These are phyloP conservation scores for Neofusicoccum sp. DNA, from an alignment of 2,329 filamentous ascomycete species.

Conservation along the genomic window DNA sequence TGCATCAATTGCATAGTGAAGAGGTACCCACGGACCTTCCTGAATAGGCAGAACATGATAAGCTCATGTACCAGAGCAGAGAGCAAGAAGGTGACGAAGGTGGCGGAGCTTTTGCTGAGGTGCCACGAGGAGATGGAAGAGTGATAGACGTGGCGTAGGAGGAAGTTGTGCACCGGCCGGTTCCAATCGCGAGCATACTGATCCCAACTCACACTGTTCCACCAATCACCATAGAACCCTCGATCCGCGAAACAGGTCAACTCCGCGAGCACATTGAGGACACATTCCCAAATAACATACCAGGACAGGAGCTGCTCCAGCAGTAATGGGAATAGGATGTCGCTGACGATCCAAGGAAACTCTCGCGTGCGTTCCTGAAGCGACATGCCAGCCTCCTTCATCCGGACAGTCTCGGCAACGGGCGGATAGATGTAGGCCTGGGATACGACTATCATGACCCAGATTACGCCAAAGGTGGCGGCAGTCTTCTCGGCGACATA, in stretches of 20 bases:
- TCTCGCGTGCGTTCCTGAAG: constrained; percentile 60
- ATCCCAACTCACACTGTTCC: constrained; percentile 62
- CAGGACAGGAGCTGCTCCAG: constrained; percentile 75
- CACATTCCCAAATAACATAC: constrained; percentile 74
- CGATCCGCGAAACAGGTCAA: constrained; percentile 74
- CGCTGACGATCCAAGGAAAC: constrained; percentile 73
- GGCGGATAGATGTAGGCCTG: constrained; percentile 77
- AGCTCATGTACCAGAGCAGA: constrained; percentile 71
- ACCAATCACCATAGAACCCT: constrained; percentile 61
- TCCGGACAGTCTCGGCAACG: constrained; percentile 63
- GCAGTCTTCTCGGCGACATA: constrained; percentile 71
- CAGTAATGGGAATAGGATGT: constrained; percentile 75
- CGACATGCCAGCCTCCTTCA: constrained; percentile 65
- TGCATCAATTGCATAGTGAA: constrained; percentile 73
- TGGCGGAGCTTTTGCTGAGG: constrained; percentile 67
- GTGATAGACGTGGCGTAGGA: constrained; percentile 77
- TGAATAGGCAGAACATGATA: constrained; percentile 78
- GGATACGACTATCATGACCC: constrained; percentile 75
- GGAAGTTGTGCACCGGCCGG: constrained; percentile 73
- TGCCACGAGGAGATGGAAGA: constrained; percentile 71
- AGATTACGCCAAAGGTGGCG: constrained; percentile 70
- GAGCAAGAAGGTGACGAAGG: constrained; percentile 72
- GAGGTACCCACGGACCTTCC: constrained; percentile 72
- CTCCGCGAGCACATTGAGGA: constrained; percentile 72
- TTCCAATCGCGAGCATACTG: constrained; percentile 82